A percentile compares a stretch with the other conserved stretches of the same genome.
These are phyloP conservation scores for Chrysanthemum seticuspe DNA, from an alignment of 129 eudicot genomes.

Conservation along the genomic window DNA sequence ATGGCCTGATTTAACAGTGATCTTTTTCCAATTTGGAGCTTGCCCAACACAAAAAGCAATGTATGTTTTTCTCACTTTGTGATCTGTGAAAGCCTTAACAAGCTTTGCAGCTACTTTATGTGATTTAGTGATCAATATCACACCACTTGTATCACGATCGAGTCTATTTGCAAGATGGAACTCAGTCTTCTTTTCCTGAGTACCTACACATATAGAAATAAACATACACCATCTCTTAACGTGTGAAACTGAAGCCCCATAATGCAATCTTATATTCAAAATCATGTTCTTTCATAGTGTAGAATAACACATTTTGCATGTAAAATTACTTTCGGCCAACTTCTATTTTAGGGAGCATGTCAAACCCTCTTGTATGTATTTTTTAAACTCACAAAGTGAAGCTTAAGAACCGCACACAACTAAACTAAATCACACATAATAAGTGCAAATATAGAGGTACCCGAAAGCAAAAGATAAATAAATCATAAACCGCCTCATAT, in stretches of 20 bases:
- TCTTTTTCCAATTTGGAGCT: slow-evolving; percentile 62
- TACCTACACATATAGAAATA: slow-evolving; percentile 27
- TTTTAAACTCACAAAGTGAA: no score
- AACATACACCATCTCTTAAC: background rate
- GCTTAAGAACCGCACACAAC: no score
- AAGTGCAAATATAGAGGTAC: no score
- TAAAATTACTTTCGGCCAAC: no score
- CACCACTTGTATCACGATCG: slow-evolving; percentile 98
- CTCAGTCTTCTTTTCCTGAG: slow-evolving; percentile 42
- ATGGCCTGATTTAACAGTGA: slow-evolving; percentile 75
- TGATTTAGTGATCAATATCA: slow-evolving; percentile 73
- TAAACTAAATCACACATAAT: no score
- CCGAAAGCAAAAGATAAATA: no score
- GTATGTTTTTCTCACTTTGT: slow-evolving; percentile 77
- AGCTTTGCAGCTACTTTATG: slow-evolving; percentile 97
- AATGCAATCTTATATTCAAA: background rate
- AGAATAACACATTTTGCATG: no score
- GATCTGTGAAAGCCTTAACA: slow-evolving; percentile 91
- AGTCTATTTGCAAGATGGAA: slow-evolving; percentile 94
- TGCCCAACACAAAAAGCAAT: slow-evolving; percentile 68
- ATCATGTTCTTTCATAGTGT: background rate
- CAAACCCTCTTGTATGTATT: no score
- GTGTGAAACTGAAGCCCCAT: background rate
- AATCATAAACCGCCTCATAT: no score
- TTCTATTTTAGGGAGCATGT: no score